Evolutionary conservation across 108 stramenopile species (phyloP).

Genomic region (Conticribra weissflogii): DNA sequence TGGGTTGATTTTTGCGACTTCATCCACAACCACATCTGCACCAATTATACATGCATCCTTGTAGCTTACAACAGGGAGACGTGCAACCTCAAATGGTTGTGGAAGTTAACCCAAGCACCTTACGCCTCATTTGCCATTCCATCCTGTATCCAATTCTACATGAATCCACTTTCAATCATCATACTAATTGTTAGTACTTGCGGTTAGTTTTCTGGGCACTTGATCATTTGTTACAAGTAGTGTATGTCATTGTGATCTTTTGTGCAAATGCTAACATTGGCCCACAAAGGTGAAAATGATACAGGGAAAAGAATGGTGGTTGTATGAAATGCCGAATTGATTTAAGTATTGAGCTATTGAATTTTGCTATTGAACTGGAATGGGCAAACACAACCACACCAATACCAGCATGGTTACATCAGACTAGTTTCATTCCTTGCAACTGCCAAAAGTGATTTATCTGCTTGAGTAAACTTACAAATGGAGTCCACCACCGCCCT

Average conservation of each 20-base stretch:
- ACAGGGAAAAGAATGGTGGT: not conserved
- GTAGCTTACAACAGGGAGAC: too few species aligned
- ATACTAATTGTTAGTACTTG: not conserved
- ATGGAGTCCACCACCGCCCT: too few species aligned
- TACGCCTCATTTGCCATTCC: not conserved
- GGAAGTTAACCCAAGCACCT: conserved; percentile 3
- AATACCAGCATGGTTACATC: not conserved
- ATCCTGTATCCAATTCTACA: conserved; percentile 3
- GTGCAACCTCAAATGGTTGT: conserved; percentile 16
- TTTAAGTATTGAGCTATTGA: not conserved
- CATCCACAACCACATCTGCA: too few species aligned
- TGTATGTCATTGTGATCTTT: not conserved
- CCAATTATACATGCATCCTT: too few species aligned
- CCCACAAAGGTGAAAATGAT: not conserved
- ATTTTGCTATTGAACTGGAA: not conserved
- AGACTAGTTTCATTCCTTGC: not conserved
- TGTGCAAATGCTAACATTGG: not conserved
- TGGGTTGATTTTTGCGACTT: too few species aligned
- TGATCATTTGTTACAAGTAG: not conserved
- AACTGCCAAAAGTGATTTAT: not conserved
- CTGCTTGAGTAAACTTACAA: not conserved
- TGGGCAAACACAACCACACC: not conserved
- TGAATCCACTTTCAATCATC: not conserved
- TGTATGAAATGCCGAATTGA: not conserved
- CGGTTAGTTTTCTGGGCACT: not conserved